These are phyloP conservation scores for Rostrohypoxylon terebratum DNA, from an alignment of 495 filamentous ascomycete genomes.

Conservation along the genomic window DNA sequence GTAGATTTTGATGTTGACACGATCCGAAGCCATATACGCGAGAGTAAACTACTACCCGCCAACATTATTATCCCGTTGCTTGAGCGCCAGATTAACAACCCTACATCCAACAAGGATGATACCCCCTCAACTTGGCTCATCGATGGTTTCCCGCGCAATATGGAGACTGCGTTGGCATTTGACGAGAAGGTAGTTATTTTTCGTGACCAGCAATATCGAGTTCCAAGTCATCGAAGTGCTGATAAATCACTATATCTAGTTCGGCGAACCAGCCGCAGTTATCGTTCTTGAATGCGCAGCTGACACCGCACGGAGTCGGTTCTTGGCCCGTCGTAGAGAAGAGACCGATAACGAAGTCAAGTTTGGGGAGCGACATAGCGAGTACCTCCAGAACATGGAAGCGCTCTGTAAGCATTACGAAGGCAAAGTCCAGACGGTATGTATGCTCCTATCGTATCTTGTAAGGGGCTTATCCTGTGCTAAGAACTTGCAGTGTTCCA, in stretches of 20 bases:
- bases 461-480: neutral
- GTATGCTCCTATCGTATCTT: neutral
- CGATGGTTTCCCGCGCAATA: constrained; percentile 56
- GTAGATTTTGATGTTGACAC: neutral
- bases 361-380: constrained; percentile 36
- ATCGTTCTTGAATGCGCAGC: constrained; percentile 36
- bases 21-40: constrained; percentile 40
- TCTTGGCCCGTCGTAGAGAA: constrained; percentile 26
- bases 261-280: constrained; percentile 35
- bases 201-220: neutral
- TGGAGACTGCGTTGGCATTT: constrained; percentile 49
- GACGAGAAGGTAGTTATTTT: constrained; percentile 45
- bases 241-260: constrained; percentile 20
- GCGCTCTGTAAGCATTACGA: constrained; percentile 16
- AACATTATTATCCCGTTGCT: constrained; percentile 43
- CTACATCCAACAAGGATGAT: neutral
- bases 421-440: neutral
- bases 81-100: constrained; percentile 29
- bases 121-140: constrained; percentile 39
- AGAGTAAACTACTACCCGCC: constrained; percentile 45
- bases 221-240: neutral
- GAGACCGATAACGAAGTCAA: constrained; percentile 21
- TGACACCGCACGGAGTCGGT: constrained; percentile 27
- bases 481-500: neutral
- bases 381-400: constrained; percentile 43